phyloP scores from a whole-genome alignment of 768 basidiomycete species.

The Lentinula detonsa region DNA sequence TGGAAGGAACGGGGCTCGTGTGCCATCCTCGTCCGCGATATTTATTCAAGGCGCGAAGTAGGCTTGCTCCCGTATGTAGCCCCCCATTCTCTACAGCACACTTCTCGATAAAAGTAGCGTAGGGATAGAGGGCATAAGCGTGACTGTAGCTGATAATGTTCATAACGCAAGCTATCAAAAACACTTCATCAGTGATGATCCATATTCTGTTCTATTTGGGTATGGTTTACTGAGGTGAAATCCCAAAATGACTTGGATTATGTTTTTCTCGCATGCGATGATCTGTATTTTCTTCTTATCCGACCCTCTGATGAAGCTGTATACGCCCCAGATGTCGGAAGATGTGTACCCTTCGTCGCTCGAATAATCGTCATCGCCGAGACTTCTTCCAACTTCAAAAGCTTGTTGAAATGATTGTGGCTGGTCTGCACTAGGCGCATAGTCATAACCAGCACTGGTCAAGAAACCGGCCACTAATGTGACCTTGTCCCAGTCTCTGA shows the following conservation, averaged over 20 bases:
- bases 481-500: constrained; percentile 22
- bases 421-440: constrained; percentile 16
- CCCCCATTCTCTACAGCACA: neutral
- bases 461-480: constrained; percentile 23
- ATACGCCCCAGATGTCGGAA: constrained; percentile 9
- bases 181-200: neutral
- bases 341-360: neutral
- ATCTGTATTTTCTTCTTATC: constrained; percentile 30
- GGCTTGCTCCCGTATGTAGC: constrained; percentile 7
- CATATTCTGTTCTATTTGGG: neutral
- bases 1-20: constrained; percentile 9
- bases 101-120: constrained; percentile 28
- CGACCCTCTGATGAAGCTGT: constrained; percentile 23
- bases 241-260: constrained; percentile 31
- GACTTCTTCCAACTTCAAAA: neutral
- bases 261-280: constrained; percentile 24
- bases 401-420: constrained; percentile 10
- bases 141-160: constrained; percentile 35
- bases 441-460: constrained; percentile 23
- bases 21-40: constrained; percentile 32
- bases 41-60: constrained; percentile 19
- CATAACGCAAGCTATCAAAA: constrained; percentile 31
- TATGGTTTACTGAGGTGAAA: constrained; percentile 42
- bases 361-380: constrained; percentile 1
- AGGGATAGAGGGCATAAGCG: constrained; percentile 36